phyloP scores from a whole-genome alignment of 305 asterid species.

The Fraxinus paxiana region DNA sequence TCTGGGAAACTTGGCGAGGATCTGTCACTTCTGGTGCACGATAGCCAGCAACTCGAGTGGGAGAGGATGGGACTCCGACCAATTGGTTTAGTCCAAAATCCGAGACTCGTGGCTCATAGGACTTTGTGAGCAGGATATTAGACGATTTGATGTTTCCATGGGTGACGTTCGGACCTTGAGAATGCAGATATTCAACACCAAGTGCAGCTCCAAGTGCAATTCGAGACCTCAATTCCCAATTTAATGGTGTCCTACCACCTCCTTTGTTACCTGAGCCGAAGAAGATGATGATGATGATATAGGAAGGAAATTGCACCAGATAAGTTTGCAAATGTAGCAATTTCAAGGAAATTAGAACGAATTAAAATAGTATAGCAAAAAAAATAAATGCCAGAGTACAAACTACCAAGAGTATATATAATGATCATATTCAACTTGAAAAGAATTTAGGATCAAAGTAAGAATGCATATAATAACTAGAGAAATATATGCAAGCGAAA shows the following conservation, averaged over 20 bases:
- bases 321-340: neutral
- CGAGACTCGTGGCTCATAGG: slow-evolving; percentile 37
- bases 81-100: slow-evolving; percentile 51
- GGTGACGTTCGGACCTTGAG: slow-evolving; percentile 35
- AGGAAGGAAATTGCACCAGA: neutral
- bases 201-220: slow-evolving; percentile 64
- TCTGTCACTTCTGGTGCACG: slow-evolving; percentile 60
- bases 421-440: neutral
- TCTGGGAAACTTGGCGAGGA: slow-evolving; percentile 46
- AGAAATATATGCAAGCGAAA: neutral
- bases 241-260: slow-evolving; percentile 46
- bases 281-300: neutral
- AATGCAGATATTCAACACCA: slow-evolving; percentile 51
- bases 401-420: neutral
- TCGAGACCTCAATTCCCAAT: slow-evolving; percentile 46
- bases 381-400: neutral
- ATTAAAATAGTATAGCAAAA: neutral
- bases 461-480: neutral
- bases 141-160: slow-evolving; percentile 71
- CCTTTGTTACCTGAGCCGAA: slow-evolving; percentile 44
- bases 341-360: neutral
- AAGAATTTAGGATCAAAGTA: slow-evolving; percentile 5
- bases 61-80: slow-evolving; percentile 39
- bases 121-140: slow-evolving; percentile 50
- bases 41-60: slow-evolving; percentile 44